Evolutionary conservation across 2,329 filamentous ascomycete genomes (phyloP).

Genomic region (Botryotinia convoluta): DNA sequence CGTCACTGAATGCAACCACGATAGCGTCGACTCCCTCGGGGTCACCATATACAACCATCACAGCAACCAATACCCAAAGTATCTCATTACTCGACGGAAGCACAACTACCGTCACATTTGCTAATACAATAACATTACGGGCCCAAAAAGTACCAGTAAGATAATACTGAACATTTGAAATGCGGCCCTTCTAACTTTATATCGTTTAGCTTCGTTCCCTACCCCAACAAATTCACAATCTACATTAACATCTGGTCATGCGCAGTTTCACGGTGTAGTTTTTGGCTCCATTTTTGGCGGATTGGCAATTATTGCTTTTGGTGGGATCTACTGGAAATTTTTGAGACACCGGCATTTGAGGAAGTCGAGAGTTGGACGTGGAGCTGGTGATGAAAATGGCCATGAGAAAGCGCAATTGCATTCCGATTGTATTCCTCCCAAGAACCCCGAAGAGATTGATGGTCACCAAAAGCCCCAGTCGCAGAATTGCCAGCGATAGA

Average conservation of each 20-base stretch:
- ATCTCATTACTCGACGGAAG: neutral
- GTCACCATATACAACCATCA: neutral
- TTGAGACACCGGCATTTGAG: neutral
- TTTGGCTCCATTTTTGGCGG: neutral
- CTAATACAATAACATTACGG: neutral
- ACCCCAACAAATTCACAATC: neutral
- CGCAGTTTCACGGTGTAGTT: neutral
- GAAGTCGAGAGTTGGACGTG: neutral
- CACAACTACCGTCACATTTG: neutral
- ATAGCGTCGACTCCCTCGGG: neutral
- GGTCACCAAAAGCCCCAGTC: neutral
- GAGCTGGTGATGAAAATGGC: neutral
- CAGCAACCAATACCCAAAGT: neutral
- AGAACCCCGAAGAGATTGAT: neutral
- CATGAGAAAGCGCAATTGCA: neutral
- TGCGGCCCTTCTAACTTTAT: neutral
- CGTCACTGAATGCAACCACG: neutral
- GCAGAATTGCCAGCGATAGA: conserved; percentile 9
- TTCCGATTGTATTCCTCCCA: neutral
- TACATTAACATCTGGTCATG: neutral
- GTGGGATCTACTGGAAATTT: neutral
- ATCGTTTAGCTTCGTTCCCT: neutral
- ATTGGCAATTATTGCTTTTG: neutral
- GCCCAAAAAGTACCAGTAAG: neutral
- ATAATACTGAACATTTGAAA: neutral